Evolutionary conservation across 129 eudicot genomes (phyloP).

Genomic region (Helianthus tuberosus): DNA sequence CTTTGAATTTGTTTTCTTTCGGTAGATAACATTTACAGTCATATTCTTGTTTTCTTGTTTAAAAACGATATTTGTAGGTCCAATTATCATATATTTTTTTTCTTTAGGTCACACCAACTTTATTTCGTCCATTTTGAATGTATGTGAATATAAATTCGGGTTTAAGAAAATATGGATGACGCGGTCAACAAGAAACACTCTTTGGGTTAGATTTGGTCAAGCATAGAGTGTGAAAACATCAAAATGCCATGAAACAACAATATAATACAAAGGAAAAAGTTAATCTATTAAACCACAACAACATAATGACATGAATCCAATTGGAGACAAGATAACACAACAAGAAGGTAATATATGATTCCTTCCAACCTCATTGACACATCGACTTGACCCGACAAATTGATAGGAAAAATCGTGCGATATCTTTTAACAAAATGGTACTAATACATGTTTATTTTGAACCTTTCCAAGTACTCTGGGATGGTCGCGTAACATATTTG

Average conservation of each 20-base stretch:
- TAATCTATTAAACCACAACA: constrained; percentile 28
- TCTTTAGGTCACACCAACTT: too few species aligned
- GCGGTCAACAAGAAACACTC: constrained; percentile 1
- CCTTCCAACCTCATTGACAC: constrained; percentile 11
- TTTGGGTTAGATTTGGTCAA: constrained; percentile 24
- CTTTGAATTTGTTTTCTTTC: too few species aligned
- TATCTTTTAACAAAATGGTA: constrained; percentile 1
- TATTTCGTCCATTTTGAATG: not conserved
- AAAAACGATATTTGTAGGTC: too few species aligned
- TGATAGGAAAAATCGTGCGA: not conserved
- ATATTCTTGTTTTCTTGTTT: too few species aligned
- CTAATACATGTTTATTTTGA: not conserved
- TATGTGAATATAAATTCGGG: not conserved
- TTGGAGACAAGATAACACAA: constrained; percentile 22
- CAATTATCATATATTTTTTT: too few species aligned
- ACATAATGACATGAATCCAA: constrained; percentile 24
- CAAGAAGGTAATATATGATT: constrained; percentile 21
- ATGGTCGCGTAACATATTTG: not conserved
- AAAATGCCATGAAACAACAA: constrained; percentile 32
- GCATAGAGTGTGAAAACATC: constrained; percentile 26
- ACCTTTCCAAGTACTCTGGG: not conserved
- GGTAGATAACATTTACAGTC: too few species aligned
- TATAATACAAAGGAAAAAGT: constrained; percentile 13
- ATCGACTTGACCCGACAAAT: constrained; percentile 5
- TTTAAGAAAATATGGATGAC: not conserved